Evolutionary conservation across 2,329 filamentous ascomycete species (phyloP), one percentile per base, ranked within the genome.

Genomic region (Cercospora brassicicola): DNA sequence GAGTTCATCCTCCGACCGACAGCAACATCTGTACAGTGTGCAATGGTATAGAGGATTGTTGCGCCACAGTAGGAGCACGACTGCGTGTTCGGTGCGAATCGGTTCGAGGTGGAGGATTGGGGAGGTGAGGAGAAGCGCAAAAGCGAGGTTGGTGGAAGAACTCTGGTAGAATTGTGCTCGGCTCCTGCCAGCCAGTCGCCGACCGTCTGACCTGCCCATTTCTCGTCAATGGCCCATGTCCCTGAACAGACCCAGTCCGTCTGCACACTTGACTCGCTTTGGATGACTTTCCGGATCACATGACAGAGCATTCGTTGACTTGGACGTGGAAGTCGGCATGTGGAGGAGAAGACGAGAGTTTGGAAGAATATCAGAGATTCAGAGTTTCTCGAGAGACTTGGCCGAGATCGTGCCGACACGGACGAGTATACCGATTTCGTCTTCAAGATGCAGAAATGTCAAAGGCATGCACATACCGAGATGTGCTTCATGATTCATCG

Each of bases 71-170:
- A 9, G 13, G 9, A 31, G 30, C 55, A 57, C 11, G 2, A 4
- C 23, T 13, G 5, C 2, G 28, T 18, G 39, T 13, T 64, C 30
- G 30, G 48, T 39, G 51, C 45, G 61, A 30, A 18, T 57, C 31
- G 51, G 51, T 20, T 53, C 53, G 53, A 59, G 53, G 33, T 20
- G 18, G 11, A 45, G 26, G 31, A 45, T 18, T 11, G 7, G 51
- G 20, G 45, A 10, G 0, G 42, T 30, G 60, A 33, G 60, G 23
- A 36, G 55, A 33, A 53, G 20, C 7, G 48, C 13, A 28, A 31
- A 59, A 11, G 18, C 15, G 45, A 63, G 48, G 61, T 63, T 63
- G 61, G 61, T 36, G 61, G 61, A 59, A 15, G 56, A 64, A 57
- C 15, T 28, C 33, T 15, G 62, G 62, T n/a, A 45, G 39, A 64